Conservation (phyloP, 2,329 filamentous ascomycete species). For the Aspergillus phoenicis region DNA sequence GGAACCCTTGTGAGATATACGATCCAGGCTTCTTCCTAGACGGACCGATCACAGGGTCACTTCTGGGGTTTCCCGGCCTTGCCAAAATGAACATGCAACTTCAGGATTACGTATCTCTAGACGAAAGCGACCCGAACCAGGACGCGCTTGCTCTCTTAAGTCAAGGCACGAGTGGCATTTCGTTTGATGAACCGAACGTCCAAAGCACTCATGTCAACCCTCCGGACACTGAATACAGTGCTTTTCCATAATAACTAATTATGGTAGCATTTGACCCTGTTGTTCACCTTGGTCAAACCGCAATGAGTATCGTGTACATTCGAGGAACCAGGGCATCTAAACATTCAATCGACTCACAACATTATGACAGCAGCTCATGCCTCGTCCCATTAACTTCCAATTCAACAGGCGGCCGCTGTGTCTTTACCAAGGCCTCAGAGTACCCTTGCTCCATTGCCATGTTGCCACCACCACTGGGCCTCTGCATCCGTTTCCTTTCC, state of each 20-base stretch:
- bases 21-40: background rate
- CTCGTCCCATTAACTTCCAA: background rate
- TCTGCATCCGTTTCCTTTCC: background rate
- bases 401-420: background rate
- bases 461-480: background rate
- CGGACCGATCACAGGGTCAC: background rate
- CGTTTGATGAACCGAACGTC: background rate
- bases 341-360: background rate
- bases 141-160: background rate
- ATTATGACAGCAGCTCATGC: background rate
- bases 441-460: background rate
- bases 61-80: background rate
- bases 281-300: too few species aligned
- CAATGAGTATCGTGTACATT: background rate
- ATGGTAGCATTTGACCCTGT: background rate
- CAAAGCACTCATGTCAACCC: too few species aligned
- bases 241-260: background rate
- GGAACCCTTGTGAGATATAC: background rate
- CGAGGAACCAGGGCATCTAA: background rate
- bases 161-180: background rate
- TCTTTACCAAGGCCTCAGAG: background rate
- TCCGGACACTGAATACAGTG: background rate
- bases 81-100: background rate
- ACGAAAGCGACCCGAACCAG: background rate
- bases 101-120: background rate